Conservation (phyloP, 1,139 yeast species). For the Pichia sp. region DNA sequence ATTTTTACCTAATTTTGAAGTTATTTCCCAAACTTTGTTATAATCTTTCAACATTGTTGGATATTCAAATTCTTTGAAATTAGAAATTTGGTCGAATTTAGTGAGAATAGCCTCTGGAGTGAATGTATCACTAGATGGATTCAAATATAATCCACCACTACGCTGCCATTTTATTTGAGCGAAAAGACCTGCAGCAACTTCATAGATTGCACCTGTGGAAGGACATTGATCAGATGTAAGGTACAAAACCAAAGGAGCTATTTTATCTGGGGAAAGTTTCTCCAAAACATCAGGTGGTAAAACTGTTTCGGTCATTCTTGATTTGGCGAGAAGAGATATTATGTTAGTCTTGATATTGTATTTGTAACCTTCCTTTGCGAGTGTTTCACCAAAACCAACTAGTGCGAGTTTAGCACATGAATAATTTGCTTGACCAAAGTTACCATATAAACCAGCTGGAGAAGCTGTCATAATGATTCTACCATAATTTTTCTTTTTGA, state of each 20-base stretch:
- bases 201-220: conserved; percentile 71
- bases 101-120: conserved; percentile 81
- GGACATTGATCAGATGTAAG: conserved; percentile 56
- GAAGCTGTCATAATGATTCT: conserved; percentile 88
- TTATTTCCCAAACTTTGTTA: conserved; percentile 44
- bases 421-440: conserved; percentile 95
- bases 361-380: conserved; percentile 87
- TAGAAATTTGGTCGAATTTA: conserved; percentile 56
- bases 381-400: conserved; percentile 87
- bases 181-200: conserved; percentile 90
- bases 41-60: conserved; percentile 63
- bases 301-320: conserved; percentile 91
- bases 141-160: conserved; percentile 76
- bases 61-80: conserved; percentile 57
- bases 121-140: conserved; percentile 58
- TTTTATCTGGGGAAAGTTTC: conserved; percentile 75
- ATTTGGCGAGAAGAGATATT: conserved; percentile 91
- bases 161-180: conserved; percentile 96
- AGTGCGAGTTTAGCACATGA: conserved; percentile 89
- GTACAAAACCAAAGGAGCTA: conserved; percentile 83
- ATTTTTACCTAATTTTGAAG: conserved; percentile 45
- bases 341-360: conserved; percentile 79
- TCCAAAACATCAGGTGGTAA: conserved; percentile 81
- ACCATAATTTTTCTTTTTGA: conserved; percentile 80
- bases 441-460: conserved; percentile 95